Evolutionary conservation across 148 eudicot genomes (phyloP).

Genomic region (Salicornia ramosissima): DNA sequence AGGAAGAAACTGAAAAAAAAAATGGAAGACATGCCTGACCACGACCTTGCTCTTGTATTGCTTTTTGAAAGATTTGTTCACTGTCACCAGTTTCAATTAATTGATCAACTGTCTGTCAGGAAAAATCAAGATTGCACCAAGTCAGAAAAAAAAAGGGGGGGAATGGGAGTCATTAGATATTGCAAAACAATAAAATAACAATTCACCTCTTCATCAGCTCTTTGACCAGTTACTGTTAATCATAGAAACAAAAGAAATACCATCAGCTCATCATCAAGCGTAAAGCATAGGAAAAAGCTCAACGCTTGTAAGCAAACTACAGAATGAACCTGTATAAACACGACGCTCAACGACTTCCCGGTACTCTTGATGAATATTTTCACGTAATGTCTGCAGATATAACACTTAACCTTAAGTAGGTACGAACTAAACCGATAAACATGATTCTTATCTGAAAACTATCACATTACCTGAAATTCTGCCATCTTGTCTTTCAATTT

Average conservation of each 20-base stretch:
- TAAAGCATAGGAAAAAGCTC: neutral
- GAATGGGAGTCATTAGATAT: neutral
- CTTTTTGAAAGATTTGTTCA: slow-evolving; percentile 91
- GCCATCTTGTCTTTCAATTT: slow-evolving; percentile 84
- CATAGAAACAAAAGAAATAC: slow-evolving; percentile 22
- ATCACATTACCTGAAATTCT: slow-evolving; percentile 77
- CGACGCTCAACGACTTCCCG: slow-evolving; percentile 95
- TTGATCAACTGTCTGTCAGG: slow-evolving; percentile 69
- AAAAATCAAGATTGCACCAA: slow-evolving; percentile 13
- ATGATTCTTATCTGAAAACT: neutral
- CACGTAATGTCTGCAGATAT: slow-evolving; percentile 59
- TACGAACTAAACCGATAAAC: neutral
- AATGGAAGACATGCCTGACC: slow-evolving; percentile 60
- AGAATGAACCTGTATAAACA: slow-evolving; percentile 74
- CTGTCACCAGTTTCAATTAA: slow-evolving; percentile 95
- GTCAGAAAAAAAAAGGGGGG: slow-evolving; percentile 24
- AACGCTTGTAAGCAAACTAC: slow-evolving; percentile 4
- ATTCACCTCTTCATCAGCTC: slow-evolving; percentile 96
- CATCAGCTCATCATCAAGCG: slow-evolving; percentile 22
- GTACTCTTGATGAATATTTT: slow-evolving; percentile 86
- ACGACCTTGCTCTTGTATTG: slow-evolving; percentile 94
- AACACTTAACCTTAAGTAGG: neutral
- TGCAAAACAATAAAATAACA: too few species aligned
- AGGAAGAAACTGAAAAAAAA: slow-evolving; percentile 1
- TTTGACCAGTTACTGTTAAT: slow-evolving; percentile 75